Percentiles rank a stretch among this genome's conserved stretches.
These are phyloP conservation scores for Taiozyma onychis DNA, from an alignment of 1,139 yeast genomes.

Conservation along the genomic window DNA sequence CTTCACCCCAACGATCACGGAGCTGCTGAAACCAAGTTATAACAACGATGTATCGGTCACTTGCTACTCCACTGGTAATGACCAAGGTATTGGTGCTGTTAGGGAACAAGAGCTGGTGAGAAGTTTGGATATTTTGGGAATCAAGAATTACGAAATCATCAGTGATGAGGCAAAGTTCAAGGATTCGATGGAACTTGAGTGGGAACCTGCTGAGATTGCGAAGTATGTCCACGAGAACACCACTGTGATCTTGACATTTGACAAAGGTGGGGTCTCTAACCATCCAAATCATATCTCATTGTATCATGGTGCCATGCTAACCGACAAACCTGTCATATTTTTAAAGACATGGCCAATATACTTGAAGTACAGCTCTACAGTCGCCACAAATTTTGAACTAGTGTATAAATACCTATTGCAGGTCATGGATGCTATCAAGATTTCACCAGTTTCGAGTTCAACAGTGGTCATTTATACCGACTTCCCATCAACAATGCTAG, in stretches of 20 bases:
- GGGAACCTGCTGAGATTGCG: slow-evolving; percentile 50
- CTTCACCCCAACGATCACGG: slow-evolving; percentile 74
- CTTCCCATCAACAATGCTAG: slow-evolving; percentile 51
- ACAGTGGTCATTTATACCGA: slow-evolving; percentile 37
- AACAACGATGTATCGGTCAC: slow-evolving; percentile 51
- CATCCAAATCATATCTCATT: slow-evolving; percentile 83
- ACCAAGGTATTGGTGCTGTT: slow-evolving; percentile 61
- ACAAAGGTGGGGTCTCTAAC: slow-evolving; percentile 71
- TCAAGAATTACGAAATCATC: slow-evolving; percentile 41
- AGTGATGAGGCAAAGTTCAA: slow-evolving; percentile 41
- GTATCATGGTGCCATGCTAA: slow-evolving; percentile 43
- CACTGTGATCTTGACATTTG: slow-evolving; percentile 70
- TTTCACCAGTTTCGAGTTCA: not conserved
- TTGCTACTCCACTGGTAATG: slow-evolving; percentile 77
- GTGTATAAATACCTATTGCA: not conserved
- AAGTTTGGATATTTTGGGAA: slow-evolving; percentile 55
- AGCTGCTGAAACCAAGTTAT: slow-evolving; percentile 41
- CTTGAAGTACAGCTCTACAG: slow-evolving; percentile 47
- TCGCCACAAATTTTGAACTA: slow-evolving; percentile 33
- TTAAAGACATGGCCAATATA: slow-evolving; percentile 42
- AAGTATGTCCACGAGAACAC: slow-evolving; percentile 22
- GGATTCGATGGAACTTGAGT: slow-evolving; percentile 69
- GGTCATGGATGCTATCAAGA: not conserved
- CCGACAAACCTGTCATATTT: slow-evolving; percentile 30
- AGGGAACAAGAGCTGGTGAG: slow-evolving; percentile 53